These are phyloP conservation scores for Trichophyton rubrum DNA, from an alignment of 2,329 filamentous ascomycete genomes.

Conservation along the genomic window DNA sequence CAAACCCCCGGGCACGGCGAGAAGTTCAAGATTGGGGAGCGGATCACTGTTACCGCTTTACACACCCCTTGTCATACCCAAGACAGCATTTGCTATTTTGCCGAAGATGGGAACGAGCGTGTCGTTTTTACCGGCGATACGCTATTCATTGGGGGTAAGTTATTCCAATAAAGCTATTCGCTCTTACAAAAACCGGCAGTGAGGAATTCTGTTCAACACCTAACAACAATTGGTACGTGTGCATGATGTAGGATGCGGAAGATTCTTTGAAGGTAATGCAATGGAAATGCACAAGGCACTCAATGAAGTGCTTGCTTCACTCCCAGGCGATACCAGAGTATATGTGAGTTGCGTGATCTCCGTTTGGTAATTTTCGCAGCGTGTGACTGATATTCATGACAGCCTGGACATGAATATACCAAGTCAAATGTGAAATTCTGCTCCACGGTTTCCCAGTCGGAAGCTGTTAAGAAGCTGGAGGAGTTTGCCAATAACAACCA, in stretches of 20 bases:
- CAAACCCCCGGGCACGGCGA: constrained; percentile 62
- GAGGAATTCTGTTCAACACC: not conserved
- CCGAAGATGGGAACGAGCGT: constrained; percentile 61
- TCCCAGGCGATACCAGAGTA: constrained; percentile 85
- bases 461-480: constrained; percentile 63
- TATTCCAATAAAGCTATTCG: not conserved
- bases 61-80: constrained; percentile 97
- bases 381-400: constrained; percentile 5
- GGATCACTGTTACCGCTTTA: constrained; percentile 71
- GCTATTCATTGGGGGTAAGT: constrained; percentile 74
- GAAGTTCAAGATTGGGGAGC: constrained; percentile 65
- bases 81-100: constrained; percentile 92
- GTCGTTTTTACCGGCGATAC: constrained; percentile 95
- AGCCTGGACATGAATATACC: constrained; percentile 98
- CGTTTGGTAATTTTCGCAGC: not conserved
- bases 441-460: constrained; percentile 59
- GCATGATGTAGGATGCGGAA: constrained; percentile 60
- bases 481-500: constrained; percentile 65
- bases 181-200: not conserved
- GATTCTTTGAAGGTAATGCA: constrained; percentile 87
- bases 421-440: constrained; percentile 88
- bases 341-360: constrained; percentile 48
- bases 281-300: constrained; percentile 86
- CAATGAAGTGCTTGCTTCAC: constrained; percentile 65
- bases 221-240: constrained; percentile 1